phyloP scores from a whole-genome alignment of 2,329 filamentous ascomycete species.

The Geosmithia flava region DNA sequence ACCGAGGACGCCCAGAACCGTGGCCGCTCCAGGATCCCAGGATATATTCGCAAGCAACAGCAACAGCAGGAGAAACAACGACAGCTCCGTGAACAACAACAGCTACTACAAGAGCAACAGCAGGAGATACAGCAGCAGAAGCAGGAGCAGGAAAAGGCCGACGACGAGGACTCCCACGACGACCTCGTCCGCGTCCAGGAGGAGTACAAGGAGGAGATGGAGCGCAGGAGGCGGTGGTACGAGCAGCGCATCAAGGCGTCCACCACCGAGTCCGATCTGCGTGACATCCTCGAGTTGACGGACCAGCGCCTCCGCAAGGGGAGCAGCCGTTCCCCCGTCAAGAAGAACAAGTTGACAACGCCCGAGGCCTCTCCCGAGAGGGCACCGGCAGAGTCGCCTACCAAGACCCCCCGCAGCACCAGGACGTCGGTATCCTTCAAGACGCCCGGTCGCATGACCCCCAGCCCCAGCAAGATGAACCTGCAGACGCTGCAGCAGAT shows the following conservation, averaged over 20 bases:
- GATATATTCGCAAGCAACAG: conserved; percentile 1
- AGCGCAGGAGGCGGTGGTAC: background rate
- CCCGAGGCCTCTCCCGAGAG: conserved; percentile 13
- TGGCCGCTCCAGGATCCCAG: background rate
- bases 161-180: background rate
- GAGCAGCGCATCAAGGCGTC: background rate
- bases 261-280: conserved; percentile 32
- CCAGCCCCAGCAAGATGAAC: conserved; percentile 15
- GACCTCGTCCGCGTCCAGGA: background rate
- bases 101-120: background rate
- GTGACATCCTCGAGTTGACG: conserved; percentile 38
- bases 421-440: background rate
- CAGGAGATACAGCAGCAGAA: background rate
- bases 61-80: conserved; percentile 1
- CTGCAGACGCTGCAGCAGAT: conserved; percentile 7
- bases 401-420: conserved; percentile 16
- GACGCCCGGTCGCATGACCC: conserved; percentile 5
- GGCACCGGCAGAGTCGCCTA: conserved; percentile 6
- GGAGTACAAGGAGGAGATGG: background rate
- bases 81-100: background rate
- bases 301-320: conserved; percentile 35
- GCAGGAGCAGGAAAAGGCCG: background rate
- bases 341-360: conserved; percentile 7
- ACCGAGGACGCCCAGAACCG: background rate
- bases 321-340: conserved; percentile 14